Base-by-base conservation (phyloP, 73 alveolate genomes). In the Uronychia binucleata region DNA sequence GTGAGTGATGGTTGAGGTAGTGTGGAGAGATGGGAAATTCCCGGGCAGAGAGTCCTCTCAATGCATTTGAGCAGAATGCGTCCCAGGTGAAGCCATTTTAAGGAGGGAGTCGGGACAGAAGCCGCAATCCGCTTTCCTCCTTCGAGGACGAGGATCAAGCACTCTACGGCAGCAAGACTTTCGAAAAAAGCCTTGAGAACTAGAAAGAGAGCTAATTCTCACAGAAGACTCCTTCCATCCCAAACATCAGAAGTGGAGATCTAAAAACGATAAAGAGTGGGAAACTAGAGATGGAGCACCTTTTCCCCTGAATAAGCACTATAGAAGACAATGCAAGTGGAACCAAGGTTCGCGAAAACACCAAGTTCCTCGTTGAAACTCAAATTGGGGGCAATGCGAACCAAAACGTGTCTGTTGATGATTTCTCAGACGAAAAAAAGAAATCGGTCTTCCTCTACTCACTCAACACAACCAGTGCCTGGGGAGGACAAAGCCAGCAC, bases 391-490 rank as follows among this genome's bases (percentile, higher is more conserved):
- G 67, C 19, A 46, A 5, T 46, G 67, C 19, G 19, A 46, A 19
- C 5, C 67, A 46, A 19, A 46, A 46, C 19, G 5, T 19, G 19
- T 46, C 67, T 11, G 67, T 46, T 5, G 67, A 46, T 46, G 67
- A 46, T 46, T 46, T 46, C 67, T 46, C 67, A 46, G 67, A 46
- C 19, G 67, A 46, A 46, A 46, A 46, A 46, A 46, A 46, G 67
- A 46, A 46, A 19, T 46, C 67, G 19, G 67, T 46, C 67, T 46
- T 46, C 67, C 67, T 46, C 19, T 46, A 46, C 19, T 46, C 67
- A 46, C 67, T 46, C 67, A 46, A 46, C 67, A 46, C 67, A 46
- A 46, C 67, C 67, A 46, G 67, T 46, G 67, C 67, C 5, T 46
- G 67, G 67, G 67, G 67, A 46, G 67, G 67, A 46, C 67, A 46